A percentile compares a stretch with the other conserved stretches of the same genome.
Conservation (phyloP, 495 filamentous ascomycete genomes). For the Trichoderma asperelloides region DNA sequence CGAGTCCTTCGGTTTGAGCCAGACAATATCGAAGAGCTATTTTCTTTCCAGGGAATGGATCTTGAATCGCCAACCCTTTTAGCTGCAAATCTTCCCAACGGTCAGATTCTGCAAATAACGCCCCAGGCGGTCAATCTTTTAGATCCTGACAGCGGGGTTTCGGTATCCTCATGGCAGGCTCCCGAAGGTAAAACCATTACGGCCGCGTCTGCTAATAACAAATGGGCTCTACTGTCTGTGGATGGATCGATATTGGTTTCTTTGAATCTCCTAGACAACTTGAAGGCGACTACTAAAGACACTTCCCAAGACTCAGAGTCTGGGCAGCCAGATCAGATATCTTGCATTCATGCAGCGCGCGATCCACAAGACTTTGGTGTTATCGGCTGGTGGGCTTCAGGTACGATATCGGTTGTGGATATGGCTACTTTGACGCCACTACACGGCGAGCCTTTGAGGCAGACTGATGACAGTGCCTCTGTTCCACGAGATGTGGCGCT, state of each 20-base stretch:
- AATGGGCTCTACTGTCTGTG: conserved; percentile 59
- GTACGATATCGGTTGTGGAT: conserved; percentile 61
- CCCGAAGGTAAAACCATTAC: conserved; percentile 54
- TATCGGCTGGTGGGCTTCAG: conserved; percentile 76
- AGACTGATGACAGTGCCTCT: conserved; percentile 56
- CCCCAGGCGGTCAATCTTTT: conserved; percentile 49
- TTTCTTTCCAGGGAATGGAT: conserved; percentile 58
- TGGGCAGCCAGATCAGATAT: conserved; percentile 52
- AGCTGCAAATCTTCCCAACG: conserved; percentile 50
- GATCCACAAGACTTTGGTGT: conserved; percentile 49
- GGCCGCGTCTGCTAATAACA: conserved; percentile 63
- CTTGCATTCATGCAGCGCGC: conserved; percentile 57
- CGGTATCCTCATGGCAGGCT: conserved; percentile 60
- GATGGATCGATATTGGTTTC: conserved; percentile 60
- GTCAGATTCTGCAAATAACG: conserved; percentile 72
- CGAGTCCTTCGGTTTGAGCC: conserved; percentile 68
- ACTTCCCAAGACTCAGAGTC: conserved; percentile 39
- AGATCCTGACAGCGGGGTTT: conserved; percentile 61
- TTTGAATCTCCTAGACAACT: conserved; percentile 50
- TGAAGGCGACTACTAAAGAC: conserved; percentile 48
- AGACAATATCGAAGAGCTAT: conserved; percentile 76
- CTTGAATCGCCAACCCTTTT: conserved; percentile 67
- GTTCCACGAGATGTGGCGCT: conserved; percentile 78
- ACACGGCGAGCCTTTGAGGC: conserved; percentile 32
- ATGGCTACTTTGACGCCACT: conserved; percentile 51